Percentiles rank a stretch among this genome's conserved stretches.
phyloP scores from a whole-genome alignment of 202 grass and related monocot genomes.

The Setaria italica region DNA sequence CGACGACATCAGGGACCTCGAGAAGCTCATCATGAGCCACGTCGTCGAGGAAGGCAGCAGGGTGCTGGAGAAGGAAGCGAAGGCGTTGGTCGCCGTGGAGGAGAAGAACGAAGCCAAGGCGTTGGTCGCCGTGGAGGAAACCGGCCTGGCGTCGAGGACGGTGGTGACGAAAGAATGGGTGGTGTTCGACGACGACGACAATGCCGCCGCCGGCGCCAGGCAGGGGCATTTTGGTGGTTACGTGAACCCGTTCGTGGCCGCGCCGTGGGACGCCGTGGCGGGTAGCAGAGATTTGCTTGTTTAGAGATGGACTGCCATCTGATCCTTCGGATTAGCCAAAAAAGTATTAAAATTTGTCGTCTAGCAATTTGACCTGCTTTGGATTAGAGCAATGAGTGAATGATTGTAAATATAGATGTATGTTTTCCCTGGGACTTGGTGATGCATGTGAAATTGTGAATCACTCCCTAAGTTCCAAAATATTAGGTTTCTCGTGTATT shows the following conservation, averaged over 20 bases:
- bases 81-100: constrained; percentile 39
- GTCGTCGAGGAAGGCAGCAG: constrained; percentile 23
- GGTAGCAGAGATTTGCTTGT: constrained; percentile 27
- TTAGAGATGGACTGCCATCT: constrained; percentile 11
- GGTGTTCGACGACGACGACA: constrained; percentile 65
- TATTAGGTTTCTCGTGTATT: neutral
- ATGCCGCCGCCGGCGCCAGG: neutral
- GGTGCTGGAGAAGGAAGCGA: neutral
- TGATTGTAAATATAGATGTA: constrained; percentile 40
- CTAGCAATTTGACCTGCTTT: neutral
- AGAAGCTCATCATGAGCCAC: constrained; percentile 66
- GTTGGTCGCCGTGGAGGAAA: constrained; percentile 23
- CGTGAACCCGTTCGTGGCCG: constrained; percentile 35
- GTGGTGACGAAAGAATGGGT: constrained; percentile 73
- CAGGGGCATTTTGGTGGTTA: constrained; percentile 30
- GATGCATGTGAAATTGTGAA: constrained; percentile 1
- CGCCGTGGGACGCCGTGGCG: constrained; percentile 6
- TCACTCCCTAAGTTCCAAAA: neutral
- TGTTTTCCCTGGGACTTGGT: neutral
- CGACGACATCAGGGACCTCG: constrained; percentile 72
- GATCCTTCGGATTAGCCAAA: neutral
- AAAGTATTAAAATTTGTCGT: neutral
- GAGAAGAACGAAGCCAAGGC: constrained; percentile 26
- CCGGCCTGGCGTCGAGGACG: constrained; percentile 24
- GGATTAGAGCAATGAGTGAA: neutral